Conservation (phyloP, 768 basidiomycete genomes). For the Megacollybia marginata region DNA sequence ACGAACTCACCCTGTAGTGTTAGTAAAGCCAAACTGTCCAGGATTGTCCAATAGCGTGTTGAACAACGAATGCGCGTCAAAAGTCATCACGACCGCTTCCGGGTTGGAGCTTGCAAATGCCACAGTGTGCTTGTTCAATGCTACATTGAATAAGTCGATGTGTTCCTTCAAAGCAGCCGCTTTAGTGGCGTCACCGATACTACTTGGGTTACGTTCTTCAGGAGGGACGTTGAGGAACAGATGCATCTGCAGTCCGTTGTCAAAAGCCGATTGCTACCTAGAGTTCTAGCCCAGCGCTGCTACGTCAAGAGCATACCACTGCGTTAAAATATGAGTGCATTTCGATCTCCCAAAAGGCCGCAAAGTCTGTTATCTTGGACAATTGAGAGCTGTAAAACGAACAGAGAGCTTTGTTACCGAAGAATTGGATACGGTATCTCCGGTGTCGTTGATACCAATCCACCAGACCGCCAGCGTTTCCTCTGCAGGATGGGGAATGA, state of each 20-base stretch:
- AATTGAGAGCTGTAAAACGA: not conserved
- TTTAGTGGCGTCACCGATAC: slow-evolving; percentile 25
- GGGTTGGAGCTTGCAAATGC: slow-evolving; percentile 30
- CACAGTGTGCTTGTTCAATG: slow-evolving; percentile 26
- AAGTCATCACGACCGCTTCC: slow-evolving; percentile 35
- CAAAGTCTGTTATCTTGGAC: slow-evolving; percentile 37
- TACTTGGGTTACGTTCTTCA: slow-evolving; percentile 38
- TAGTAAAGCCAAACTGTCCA: slow-evolving; percentile 33
- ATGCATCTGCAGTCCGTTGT: slow-evolving; percentile 35
- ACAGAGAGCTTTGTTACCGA: slow-evolving; percentile 15
- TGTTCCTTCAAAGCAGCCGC: slow-evolving; percentile 28
- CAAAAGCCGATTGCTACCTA: slow-evolving; percentile 29
- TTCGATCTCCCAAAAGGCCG: slow-evolving; percentile 41
- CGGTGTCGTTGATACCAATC: slow-evolving; percentile 55
- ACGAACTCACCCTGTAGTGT: slow-evolving; percentile 35
- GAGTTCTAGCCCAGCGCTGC: not conserved
- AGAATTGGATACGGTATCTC: slow-evolving; percentile 36
- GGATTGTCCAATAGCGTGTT: slow-evolving; percentile 35
- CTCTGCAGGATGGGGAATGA: slow-evolving; percentile 34
- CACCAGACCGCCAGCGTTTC: slow-evolving; percentile 47
- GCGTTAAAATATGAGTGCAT: slow-evolving; percentile 43
- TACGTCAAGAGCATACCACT: slow-evolving; percentile 26
- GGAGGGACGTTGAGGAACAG: slow-evolving; percentile 54
- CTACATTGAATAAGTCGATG: slow-evolving; percentile 33
- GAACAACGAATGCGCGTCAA: slow-evolving; percentile 47